Evolutionary conservation across 331 rosid species (phyloP).

Genomic region (Pyrus hybrid): DNA sequence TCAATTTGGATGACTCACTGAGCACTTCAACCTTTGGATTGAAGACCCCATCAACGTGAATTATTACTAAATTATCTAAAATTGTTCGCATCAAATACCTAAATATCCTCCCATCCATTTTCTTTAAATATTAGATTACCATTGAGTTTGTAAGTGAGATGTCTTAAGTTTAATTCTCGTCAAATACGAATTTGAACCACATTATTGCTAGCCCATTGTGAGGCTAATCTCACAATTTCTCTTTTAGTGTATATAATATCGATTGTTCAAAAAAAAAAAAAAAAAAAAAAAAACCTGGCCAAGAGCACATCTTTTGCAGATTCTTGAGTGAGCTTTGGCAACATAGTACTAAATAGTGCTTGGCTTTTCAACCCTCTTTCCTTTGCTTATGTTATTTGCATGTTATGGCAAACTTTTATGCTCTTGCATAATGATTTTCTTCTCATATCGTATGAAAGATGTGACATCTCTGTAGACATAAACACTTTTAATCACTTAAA

Average conservation of each 20-base stretch:
- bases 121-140: background rate
- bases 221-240: no score
- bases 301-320: background rate
- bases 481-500: background rate
- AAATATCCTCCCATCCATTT: constrained; percentile 16
- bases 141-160: constrained; percentile 7
- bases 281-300: no score
- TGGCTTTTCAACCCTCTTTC: constrained; percentile 11
- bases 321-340: background rate
- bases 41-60: constrained; percentile 23
- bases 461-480: background rate
- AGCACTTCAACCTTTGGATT: constrained; percentile 34
- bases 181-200: no score
- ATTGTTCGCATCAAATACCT: constrained; percentile 31
- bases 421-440: background rate
- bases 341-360: background rate
- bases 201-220: no score
- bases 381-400: background rate
- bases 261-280: no score
- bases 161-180: no score
- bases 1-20: constrained; percentile 45
- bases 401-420: background rate
- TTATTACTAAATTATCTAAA: constrained; percentile 4
- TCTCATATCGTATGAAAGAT: no score
- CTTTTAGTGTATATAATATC: no score